These are phyloP conservation scores for Ulota crispa DNA, from an alignment of 225 moss, liverwort and hornwort species.

Conservation along the genomic window DNA sequence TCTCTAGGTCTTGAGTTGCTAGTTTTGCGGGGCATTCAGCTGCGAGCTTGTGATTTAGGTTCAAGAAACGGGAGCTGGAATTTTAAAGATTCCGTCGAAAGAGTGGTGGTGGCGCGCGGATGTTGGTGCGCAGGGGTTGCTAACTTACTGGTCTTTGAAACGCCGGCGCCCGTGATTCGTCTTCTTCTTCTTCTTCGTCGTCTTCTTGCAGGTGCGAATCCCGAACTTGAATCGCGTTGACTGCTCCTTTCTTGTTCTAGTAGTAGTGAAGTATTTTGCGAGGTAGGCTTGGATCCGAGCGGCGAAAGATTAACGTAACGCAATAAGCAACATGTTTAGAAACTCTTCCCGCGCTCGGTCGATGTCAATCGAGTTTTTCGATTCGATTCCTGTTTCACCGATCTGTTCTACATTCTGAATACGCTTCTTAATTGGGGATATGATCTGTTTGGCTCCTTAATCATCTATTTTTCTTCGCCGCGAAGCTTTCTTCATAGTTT, in stretches of 20 bases:
- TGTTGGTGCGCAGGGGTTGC: neutral
- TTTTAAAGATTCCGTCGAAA: neutral
- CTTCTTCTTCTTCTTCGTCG: too few species aligned
- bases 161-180: neutral
- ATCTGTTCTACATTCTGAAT: neutral
- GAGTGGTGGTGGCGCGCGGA: neutral
- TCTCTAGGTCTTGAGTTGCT: neutral
- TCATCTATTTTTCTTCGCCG: neutral
- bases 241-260: neutral
- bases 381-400: neutral
- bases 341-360: neutral
- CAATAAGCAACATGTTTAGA: neutral
- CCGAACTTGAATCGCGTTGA: neutral
- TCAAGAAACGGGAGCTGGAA: conserved; percentile 1
- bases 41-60: neutral
- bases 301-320: neutral
- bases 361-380: neutral
- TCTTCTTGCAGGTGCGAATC: conserved; percentile 14
- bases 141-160: neutral
- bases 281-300: neutral
- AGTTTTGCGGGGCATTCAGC: neutral
- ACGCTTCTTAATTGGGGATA: neutral
- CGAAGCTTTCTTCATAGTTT: neutral
- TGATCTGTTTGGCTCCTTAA: neutral
- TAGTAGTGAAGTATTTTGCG: neutral